Base-by-base conservation (phyloP, 2,329 filamentous ascomycete species). In the Colletotrichum acutatum region DNA sequence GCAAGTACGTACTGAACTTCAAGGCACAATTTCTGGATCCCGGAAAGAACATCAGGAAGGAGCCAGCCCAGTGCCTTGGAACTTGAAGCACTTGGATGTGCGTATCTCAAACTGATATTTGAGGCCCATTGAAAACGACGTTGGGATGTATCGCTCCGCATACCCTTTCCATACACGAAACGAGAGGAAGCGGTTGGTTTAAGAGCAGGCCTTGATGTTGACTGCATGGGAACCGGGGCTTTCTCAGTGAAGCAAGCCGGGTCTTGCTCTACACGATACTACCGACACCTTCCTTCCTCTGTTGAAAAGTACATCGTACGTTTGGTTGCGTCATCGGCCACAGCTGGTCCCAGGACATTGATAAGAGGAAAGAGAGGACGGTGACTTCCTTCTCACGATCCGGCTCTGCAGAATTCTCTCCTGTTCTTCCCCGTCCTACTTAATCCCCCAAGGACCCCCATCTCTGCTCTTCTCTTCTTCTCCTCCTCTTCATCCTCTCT, bases 401-500 rank as follows among this genome's bases (percentile, higher is more conserved):
- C 49, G n/a, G 8, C 12, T 67, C 42, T 28, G n/a, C 30, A 30
- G 19, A 32, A 26, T 57, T 60, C 30, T 62, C 49, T 46, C 26
- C n/a, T n/a, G 16, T 16, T 52, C 37, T 16, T 28, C 62, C 52
- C 30, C 53, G 1, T 30, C 28, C 37, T 65, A 65, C 57, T 52
- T 65, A 57, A 65, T 65, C 37, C 24, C 28, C 30, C 7, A 49
- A 22, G 19, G n/a, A 1, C 22, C n/a, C 37, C 14, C 52, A 11
- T 28, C 8, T 66, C 32, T 19, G 22, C 32, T 26, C 60, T 56
- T 26, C 60, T 56, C 2, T 26, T 11, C 16, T 34, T 54, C 46
- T 52, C 19, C 49, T 62, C 52, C 49, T 57, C 30, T 24, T 28
- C 57, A 68, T 56, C 37, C 56, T 37, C 57, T 70, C 28, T 22